Base-by-base conservation (phyloP, 2,329 filamentous ascomycete genomes). In the Aspergillus neoniger region DNA sequence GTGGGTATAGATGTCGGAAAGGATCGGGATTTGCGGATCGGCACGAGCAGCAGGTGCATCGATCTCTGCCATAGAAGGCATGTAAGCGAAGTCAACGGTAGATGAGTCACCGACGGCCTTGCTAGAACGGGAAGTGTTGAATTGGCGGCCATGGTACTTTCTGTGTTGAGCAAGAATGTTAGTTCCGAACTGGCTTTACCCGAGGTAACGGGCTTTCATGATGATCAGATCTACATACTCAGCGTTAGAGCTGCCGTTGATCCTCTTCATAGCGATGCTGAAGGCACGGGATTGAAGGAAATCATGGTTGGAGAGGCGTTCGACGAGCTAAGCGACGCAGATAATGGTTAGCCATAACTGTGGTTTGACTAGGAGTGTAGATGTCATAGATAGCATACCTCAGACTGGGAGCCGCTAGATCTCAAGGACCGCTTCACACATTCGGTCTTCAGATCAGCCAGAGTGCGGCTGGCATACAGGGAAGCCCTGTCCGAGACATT, bases 1-100 rank as follows among this genome's bases (percentile, higher is more conserved):
- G 66, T 74, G 70, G 51, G 71, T 71, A 66, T 67, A 67, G 32
- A 68, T 60, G 30, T 80, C 76, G 60, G 81, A 77, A 58, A 85
- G 75, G 65, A 85, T 79, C 60, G 84, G 84, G 48, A 85, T 79
- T 52, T 80, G 79, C 10, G 81, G 70, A 38, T 75, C 70, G 5
- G 77, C 70, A 28, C 72, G 69, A 49, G 72, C 64, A 30, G 73
- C 60, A 14, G 71, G 62, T 14, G 71, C 66, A 53, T 82, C 78
- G 32, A 80, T 73, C 54, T 77, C 71, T 28, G 81, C 76, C 65
- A 81, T 77, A 58, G 79, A 78, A 38, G 86, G 86, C 66, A 88
- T 78, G 76, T 83, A 87, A 67, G 82, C 82, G 69, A 88, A 87
- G 77, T 88, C 86, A 61, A 88, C 84, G 44, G 85, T 86, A 43